Evolutionary conservation across 768 basidiomycete genomes (phyloP).

Genomic region (Sporobolomyces phaffii): DNA sequence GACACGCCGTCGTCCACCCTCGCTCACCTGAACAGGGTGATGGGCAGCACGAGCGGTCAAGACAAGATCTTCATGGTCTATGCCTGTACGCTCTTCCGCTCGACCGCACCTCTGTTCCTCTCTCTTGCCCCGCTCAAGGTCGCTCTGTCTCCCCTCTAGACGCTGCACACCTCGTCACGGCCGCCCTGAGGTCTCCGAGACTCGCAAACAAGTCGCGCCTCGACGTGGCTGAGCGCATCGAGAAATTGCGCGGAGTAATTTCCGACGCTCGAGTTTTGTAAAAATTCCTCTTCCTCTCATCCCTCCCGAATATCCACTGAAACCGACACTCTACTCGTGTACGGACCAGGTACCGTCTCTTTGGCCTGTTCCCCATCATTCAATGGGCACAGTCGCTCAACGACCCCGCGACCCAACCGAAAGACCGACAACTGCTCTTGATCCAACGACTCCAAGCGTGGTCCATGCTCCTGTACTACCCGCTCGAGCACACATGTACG

Average conservation of each 20-base stretch:
- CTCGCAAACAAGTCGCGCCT: slow-evolving; percentile 19
- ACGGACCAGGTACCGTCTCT: slow-evolving; percentile 40
- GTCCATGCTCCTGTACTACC: slow-evolving; percentile 46
- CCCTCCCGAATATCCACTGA: too few species aligned
- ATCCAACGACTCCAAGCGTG: slow-evolving; percentile 43
- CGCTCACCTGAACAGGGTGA: slow-evolving; percentile 30
- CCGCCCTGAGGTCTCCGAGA: slow-evolving; percentile 14
- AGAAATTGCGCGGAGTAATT: slow-evolving; percentile 31
- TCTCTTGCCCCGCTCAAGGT: background rate
- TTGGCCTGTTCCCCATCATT: slow-evolving; percentile 41
- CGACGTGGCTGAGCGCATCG: slow-evolving; percentile 25
- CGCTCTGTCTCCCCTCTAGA: slow-evolving; percentile 1
- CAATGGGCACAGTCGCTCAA: slow-evolving; percentile 39
- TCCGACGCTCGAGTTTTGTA: slow-evolving; percentile 35
- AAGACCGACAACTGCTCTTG: slow-evolving; percentile 26
- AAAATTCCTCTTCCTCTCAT: background rate
- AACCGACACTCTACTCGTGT: too few species aligned
- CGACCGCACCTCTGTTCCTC: background rate
- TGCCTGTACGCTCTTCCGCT: slow-evolving; percentile 8
- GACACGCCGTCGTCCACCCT: slow-evolving; percentile 9
- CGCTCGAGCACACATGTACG: slow-evolving; percentile 44
- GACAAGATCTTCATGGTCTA: slow-evolving; percentile 40
- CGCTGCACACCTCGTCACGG: slow-evolving; percentile 15
- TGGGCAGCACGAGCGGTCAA: slow-evolving; percentile 20
- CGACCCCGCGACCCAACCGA: slow-evolving; percentile 26